phyloP scores from a whole-genome alignment of 495 filamentous ascomycete species.

The Cercophora newfieldiana region DNA sequence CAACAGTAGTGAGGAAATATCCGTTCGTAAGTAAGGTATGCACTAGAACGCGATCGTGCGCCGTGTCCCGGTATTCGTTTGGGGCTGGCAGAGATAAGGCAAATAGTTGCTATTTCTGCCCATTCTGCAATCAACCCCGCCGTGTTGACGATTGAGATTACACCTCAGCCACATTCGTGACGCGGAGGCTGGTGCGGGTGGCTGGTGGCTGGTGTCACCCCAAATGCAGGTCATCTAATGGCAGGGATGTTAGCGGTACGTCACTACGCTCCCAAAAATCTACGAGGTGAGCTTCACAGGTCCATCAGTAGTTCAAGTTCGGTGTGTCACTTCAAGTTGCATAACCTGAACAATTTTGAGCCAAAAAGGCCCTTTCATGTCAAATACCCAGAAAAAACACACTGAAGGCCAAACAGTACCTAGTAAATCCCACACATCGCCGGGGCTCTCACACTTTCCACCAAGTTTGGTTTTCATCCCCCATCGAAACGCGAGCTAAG shows the following conservation, averaged over 20 bases:
- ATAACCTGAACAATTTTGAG: no score
- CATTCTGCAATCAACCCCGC: conserved; percentile 7
- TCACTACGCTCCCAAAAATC: conserved; percentile 2
- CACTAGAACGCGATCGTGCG: background rate
- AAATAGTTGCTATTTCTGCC: background rate
- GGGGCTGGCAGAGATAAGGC: background rate
- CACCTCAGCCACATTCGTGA: background rate
- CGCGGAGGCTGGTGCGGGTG: conserved; percentile 9
- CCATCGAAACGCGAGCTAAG: no score
- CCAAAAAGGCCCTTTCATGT: no score
- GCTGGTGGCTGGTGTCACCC: background rate
- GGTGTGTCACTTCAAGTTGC: no score
- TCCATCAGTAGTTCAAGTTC: background rate
- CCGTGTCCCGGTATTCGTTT: background rate
- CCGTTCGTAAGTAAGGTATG: background rate
- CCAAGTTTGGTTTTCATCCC: no score
- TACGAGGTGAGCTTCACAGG: no score
- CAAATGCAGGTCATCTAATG: background rate
- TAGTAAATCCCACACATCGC: background rate
- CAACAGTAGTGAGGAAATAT: background rate
- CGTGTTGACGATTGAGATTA: conserved; percentile 11
- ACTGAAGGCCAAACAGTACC: no score
- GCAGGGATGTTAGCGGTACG: conserved; percentile 10
- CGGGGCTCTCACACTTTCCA: background rate
- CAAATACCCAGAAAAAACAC: no score